A percentile compares a stretch with the other conserved stretches of the same genome.
phyloP scores from a whole-genome alignment of 192 early-diverging fungal genomes.

The Spinellus fusiger region DNA sequence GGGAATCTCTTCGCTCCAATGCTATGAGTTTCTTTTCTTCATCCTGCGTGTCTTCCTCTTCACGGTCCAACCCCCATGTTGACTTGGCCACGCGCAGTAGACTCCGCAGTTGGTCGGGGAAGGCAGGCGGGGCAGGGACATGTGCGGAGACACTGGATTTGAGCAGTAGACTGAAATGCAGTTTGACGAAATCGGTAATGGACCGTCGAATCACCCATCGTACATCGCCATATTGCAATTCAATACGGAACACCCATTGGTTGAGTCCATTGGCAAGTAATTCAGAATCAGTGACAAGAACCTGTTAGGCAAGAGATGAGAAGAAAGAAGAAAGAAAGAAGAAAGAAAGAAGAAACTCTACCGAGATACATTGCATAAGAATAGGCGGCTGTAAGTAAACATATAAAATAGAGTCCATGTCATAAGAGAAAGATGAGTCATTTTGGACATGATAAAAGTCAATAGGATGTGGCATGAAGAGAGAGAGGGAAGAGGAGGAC shows the following conservation, averaged over 20 bases:
- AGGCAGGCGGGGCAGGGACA: conserved; percentile 23
- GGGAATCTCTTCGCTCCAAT: conserved; percentile 44
- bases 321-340: background rate
- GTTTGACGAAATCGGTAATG: conserved; percentile 55
- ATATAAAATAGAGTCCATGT: too few species aligned
- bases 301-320: background rate
- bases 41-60: background rate
- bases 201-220: conserved; percentile 73
- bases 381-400: conserved; percentile 34
- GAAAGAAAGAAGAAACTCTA: conserved; percentile 2
- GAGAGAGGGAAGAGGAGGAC: too few species aligned
- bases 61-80: background rate
- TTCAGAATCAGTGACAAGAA: conserved; percentile 22
- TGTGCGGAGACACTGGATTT: conserved; percentile 23
- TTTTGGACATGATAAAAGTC: too few species aligned
- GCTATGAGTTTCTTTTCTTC: conserved; percentile 24
- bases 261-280: conserved; percentile 1
- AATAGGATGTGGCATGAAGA: too few species aligned
- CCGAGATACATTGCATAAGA: conserved; percentile 26
- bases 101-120: conserved; percentile 20
- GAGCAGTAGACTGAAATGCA: conserved; percentile 52
- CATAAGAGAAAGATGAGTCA: too few species aligned
- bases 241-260: conserved; percentile 22
- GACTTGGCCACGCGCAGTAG: conserved; percentile 1
- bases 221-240: conserved; percentile 59